Evolutionary conservation across 768 basidiomycete species (phyloP).

Genomic region (Austroboletus festivus): DNA sequence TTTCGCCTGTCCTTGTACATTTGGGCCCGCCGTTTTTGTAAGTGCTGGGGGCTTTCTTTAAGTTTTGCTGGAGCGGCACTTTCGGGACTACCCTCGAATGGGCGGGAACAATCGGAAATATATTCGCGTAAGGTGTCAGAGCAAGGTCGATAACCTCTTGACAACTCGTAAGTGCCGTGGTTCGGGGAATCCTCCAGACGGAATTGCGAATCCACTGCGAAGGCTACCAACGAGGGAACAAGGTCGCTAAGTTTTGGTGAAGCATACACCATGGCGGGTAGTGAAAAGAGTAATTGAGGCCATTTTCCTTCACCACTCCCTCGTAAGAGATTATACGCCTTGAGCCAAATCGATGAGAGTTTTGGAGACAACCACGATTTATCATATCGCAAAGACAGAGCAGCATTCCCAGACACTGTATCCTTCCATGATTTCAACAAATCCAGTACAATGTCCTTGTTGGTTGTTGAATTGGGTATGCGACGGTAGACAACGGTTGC

Average conservation of each 20-base stretch:
- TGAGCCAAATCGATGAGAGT: conserved; percentile 22
- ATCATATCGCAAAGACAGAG: conserved; percentile 17
- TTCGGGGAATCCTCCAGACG: conserved; percentile 9
- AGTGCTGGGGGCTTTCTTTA: not conserved
- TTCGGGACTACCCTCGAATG: conserved; percentile 9
- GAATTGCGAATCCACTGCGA: conserved; percentile 19
- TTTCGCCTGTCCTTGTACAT: not conserved
- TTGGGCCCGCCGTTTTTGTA: not conserved
- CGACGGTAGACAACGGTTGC: conserved; percentile 6
- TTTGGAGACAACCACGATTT: conserved; percentile 22
- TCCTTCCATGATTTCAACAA: conserved; percentile 10
- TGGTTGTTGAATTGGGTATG: not conserved
- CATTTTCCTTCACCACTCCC: conserved; percentile 2
- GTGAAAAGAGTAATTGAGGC: conserved; percentile 26
- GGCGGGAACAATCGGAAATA: not conserved
- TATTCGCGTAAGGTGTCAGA: not conserved
- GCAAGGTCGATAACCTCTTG: conserved; percentile 8
- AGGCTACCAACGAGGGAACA: conserved; percentile 30
- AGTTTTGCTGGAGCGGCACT: not conserved
- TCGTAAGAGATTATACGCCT: conserved; percentile 26
- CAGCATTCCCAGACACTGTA: not conserved
- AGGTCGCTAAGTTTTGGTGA: conserved; percentile 13
- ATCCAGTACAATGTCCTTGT: not conserved
- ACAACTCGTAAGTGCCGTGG: conserved; percentile 9
- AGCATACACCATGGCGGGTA: conserved; percentile 29